Evolutionary conservation across 2,329 filamentous ascomycete genomes (phyloP), one percentile per base, ranked within the genome.

Genomic region (Polytolypa hystricis): DNA sequence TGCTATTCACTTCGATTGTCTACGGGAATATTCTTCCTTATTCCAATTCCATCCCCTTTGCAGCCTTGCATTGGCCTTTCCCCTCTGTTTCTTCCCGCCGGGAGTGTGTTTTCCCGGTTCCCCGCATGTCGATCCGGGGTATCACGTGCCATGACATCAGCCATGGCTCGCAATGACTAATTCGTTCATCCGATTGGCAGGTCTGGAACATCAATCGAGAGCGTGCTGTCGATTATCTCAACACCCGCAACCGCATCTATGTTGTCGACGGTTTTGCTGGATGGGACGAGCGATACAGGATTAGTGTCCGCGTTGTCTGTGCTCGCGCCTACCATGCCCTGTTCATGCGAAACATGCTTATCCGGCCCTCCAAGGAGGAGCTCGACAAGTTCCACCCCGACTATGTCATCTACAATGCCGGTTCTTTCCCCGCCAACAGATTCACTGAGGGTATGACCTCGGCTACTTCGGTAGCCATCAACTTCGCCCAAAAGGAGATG

Each of bases 291-390:
- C 87, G 91, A 64, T 98, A 98, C 74, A 77, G 87, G 50, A 96
- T 98, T 69, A 84, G 80, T 56, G 91, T 98, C 54, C 87, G 91
- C 57, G 89, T 98, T 47, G 87, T 98, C 59, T 98, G 91, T 70
- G 91, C 91, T 50, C 87, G 91, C 61, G 91, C 91, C 65, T 98
- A 98, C 75, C 91, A 98, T 75, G 91, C 91, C 45, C 78, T 98
- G 48, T 98, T 98, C 79, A 98, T 98, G 91, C 84, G 87, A 60
- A 98, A 98, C 75, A 98, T 98, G 91, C 82, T 98, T 59, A 98
- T 98, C 71, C 83, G 91, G 52, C 91, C 91, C 46, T 72, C 79
- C 36, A 77, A 76, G 46, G 84, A 93, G 67, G 87, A 98, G 72
- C 80, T 98, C 38, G 82, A 94, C 70, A 77, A 85, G 68, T 98